These are phyloP conservation scores for Desmodesmus armatus DNA, from an alignment of 139 green algal species.

Conservation along the genomic window DNA sequence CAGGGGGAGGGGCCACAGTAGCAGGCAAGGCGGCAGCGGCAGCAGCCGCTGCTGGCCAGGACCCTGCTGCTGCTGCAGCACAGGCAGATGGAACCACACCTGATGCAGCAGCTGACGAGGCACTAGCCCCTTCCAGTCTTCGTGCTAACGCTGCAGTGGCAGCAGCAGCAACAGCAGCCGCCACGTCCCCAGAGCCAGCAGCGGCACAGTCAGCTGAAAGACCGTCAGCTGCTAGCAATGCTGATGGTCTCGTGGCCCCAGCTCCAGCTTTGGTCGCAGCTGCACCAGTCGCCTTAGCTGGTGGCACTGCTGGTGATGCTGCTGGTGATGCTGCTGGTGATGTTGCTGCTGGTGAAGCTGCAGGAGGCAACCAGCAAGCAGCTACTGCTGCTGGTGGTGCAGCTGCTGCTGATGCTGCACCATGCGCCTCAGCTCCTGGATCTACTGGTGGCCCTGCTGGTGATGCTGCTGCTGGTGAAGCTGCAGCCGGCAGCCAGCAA, in stretches of 20 bases:
- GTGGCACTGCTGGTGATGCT: not conserved
- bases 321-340: not conserved
- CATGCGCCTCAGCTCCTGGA: not conserved
- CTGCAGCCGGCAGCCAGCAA: not conserved
- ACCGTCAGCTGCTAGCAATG: not conserved
- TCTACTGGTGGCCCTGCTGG: not conserved
- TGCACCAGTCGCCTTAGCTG: not conserved
- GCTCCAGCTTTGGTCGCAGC: not conserved
- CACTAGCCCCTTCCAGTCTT: not conserved
- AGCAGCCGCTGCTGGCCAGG: not conserved
- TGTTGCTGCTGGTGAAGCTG: not conserved
- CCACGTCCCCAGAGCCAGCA: not conserved
- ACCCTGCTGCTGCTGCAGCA: not conserved
- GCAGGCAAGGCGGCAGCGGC: not conserved
- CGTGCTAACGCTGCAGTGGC: not conserved
- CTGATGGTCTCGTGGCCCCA: no score
- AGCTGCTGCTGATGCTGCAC: not conserved
- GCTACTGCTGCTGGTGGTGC: not conserved
- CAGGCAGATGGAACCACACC: not conserved
- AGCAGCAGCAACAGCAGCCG: conserved; percentile 1
- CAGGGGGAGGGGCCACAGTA: not conserved
- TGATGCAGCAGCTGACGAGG: conserved; percentile 4
- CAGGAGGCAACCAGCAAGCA: not conserved
- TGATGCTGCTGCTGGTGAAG: conserved; percentile 16
- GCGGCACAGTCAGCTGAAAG: not conserved